phyloP scores from a whole-genome alignment of 495 filamentous ascomycete species.

The Xylaria castorea region DNA sequence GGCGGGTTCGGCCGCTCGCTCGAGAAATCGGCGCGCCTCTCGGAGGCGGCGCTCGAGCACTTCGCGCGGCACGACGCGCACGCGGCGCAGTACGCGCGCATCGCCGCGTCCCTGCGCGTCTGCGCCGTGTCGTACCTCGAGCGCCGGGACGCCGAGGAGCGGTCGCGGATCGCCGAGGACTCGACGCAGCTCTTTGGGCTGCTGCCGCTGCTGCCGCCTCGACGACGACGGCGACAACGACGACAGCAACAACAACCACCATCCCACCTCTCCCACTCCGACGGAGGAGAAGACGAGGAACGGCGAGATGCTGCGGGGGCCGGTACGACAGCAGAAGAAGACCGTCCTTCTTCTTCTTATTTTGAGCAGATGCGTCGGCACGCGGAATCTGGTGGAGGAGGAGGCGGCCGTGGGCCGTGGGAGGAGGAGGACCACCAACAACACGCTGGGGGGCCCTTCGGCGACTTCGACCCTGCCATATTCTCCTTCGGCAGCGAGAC shows the following conservation, averaged over 20 bases:
- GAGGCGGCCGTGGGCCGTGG: not conserved
- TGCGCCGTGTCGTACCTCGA: slow-evolving; percentile 49
- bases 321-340: not conserved
- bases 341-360: not conserved
- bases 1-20: slow-evolving; percentile 54
- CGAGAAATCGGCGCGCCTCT: slow-evolving; percentile 51
- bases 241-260: not conserved
- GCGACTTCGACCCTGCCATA: slow-evolving; percentile 38
- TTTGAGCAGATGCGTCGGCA: not conserved
- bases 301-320: not conserved
- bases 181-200: slow-evolving; percentile 54
- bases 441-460: slow-evolving; percentile 27
- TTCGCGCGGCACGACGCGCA: slow-evolving; percentile 51
- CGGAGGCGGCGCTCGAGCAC: slow-evolving; percentile 46
- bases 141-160: slow-evolving; percentile 47
- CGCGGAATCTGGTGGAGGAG: not conserved
- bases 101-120: slow-evolving; percentile 51
- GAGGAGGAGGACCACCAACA: not conserved
- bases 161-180: slow-evolving; percentile 47
- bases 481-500: slow-evolving; percentile 32
- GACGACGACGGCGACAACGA: no score
- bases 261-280: not conserved
- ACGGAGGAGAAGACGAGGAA: not conserved
- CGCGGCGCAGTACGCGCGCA: slow-evolving; percentile 53
- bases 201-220: slow-evolving; percentile 34